Base-by-base conservation (phyloP, 306 rosid genomes). In the Gillenia trifoliata region DNA sequence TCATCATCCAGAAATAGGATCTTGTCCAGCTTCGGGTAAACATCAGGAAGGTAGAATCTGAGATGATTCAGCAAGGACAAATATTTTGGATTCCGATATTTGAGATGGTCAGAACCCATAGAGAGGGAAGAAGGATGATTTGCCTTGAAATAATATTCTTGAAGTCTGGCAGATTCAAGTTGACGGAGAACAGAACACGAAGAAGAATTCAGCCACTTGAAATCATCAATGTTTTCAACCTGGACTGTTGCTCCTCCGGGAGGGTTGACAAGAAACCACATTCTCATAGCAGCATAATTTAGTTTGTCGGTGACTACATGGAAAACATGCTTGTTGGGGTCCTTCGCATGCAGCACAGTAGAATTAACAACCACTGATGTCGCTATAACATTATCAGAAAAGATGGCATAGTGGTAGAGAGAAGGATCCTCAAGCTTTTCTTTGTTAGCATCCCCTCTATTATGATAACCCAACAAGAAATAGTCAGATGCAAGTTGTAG, bases 151-250 rank as follows among this genome's bases (percentile, higher is more conserved):
- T 94, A 94, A 84, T 84, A 94, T 80, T 94, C 98, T 83, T 94
- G 91, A 57, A 92, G 77, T 81, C 96, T 90, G 10, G 93, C 89
- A 25, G 99, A 94, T 80, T 94, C 96, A 65, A 94, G 96, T 72
- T 94, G 99, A 47, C 95, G 96, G 61, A 94, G 83, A 83, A 94
- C 97, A 78, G 99, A 92, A 82, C 97, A 94, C 77, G 92, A 91
- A 5, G 99, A 90, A 63, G 99, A 94, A 86, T 94, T 94, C 83
- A 94, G 79, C 99, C 97, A 94, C 88, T 85, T 94, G 82, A 94
- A 94, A 79, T 90, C 92, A 83, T 90, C 99, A 75, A 94, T 83
- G 77, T 86, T 94, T 78, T 92, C 89, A 81, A 94, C 97, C 61
- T 90, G 90, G 79, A 92, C 66, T 7, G 95, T 80, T 70, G 90